Conservation (phyloP, 495 filamentous ascomycete species). For the Xylaria bambusicola region DNA sequence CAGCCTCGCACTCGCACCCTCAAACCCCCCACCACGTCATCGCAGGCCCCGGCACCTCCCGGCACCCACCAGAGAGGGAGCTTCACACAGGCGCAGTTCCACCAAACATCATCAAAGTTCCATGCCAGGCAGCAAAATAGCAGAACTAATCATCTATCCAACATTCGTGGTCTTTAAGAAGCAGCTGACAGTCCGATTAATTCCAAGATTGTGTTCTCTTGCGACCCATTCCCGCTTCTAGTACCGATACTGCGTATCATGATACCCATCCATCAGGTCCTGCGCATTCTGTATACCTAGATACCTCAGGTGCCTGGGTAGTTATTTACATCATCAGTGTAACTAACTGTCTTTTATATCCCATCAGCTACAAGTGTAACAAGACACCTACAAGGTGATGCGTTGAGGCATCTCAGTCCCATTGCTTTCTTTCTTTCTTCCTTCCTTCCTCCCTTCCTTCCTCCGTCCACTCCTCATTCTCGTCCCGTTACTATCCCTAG, state of each 20-base stretch:
- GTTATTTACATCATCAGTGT: not conserved
- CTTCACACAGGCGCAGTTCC: not conserved
- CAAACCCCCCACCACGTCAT: not conserved
- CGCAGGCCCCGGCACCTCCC: not conserved
- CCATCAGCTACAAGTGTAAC: not conserved
- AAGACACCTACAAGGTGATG: not conserved
- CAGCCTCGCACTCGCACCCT: too few relatives aligned
- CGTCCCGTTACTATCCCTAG: too few relatives aligned
- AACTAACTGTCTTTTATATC: constrained; percentile 3
- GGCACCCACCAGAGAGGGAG: not conserved
- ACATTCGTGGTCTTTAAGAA: not conserved
- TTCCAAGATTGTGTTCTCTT: too few relatives aligned
- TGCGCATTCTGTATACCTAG: not conserved
- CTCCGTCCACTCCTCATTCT: not conserved
- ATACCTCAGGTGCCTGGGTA: not conserved
- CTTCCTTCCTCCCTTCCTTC: not conserved
- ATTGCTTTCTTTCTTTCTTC: not conserved
- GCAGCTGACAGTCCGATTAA: not conserved
- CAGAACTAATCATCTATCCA: not conserved
- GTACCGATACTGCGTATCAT: too few relatives aligned
- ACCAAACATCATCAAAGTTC: not conserved
- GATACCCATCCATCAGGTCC: not conserved
- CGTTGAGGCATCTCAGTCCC: not conserved
- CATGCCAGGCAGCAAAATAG: not conserved
- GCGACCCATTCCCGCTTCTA: too few relatives aligned